Evolutionary conservation across 805 yeast species (phyloP).

Genomic region (Scheffersomyces spartinae): DNA sequence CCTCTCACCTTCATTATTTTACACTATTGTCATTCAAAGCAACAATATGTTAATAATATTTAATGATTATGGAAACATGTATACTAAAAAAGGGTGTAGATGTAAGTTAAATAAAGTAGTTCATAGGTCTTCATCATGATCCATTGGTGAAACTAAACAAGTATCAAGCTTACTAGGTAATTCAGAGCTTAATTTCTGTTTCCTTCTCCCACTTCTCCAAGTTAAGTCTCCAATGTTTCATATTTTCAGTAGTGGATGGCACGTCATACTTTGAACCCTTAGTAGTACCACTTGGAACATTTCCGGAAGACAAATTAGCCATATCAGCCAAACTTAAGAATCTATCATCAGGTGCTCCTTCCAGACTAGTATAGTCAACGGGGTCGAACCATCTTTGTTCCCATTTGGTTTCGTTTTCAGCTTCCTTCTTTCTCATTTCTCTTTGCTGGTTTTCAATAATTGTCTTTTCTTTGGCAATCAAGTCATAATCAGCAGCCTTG

Average conservation of each 20-base stretch:
- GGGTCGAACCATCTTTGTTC: conserved; percentile 68
- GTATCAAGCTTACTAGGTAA: too few relatives aligned
- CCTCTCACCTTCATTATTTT: too few relatives aligned
- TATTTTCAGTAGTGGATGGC: conserved; percentile 25
- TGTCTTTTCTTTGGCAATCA: conserved; percentile 66
- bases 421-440: conserved; percentile 64
- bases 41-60: too few relatives aligned
- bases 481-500: conserved; percentile 58
- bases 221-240: conserved; percentile 64
- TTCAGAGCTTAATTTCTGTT: conserved; percentile 38
- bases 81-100: too few relatives aligned
- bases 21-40: too few relatives aligned
- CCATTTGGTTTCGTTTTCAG: conserved; percentile 58
- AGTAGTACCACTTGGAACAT: conserved; percentile 57
- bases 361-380: conserved; percentile 14
- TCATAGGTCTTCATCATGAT: too few relatives aligned
- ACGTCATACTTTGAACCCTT: conserved; percentile 47
- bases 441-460: conserved; percentile 79
- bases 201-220: conserved; percentile 46
- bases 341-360: conserved; percentile 12
- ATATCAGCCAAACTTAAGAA: conserved; percentile 27
- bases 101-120: too few relatives aligned
- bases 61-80: too few relatives aligned
- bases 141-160: too few relatives aligned
- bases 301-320: conserved; percentile 47